phyloP scores from a whole-genome alignment of 2,329 filamentous ascomycete genomes.

The Pseudocercospora musae region DNA sequence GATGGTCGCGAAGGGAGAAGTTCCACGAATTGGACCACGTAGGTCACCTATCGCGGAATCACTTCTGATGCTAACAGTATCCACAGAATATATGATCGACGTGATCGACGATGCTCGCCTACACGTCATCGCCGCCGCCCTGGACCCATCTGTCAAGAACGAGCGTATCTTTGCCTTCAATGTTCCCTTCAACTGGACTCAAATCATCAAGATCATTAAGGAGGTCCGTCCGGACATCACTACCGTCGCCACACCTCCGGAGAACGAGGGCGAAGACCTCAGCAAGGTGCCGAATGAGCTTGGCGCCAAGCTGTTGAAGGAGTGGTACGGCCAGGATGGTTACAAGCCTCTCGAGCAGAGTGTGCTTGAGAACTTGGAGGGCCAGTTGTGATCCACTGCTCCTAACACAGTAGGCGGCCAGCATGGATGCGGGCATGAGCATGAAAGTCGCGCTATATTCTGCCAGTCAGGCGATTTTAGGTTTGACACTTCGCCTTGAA shows the following conservation, averaged over 20 bases:
- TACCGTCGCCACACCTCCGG: slow-evolving; percentile 17
- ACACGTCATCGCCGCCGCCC: slow-evolving; percentile 50
- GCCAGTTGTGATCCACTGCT: slow-evolving; percentile 5
- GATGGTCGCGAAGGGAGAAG: slow-evolving; percentile 21
- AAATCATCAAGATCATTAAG: slow-evolving; percentile 40
- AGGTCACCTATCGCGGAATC: background rate
- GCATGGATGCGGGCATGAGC: background rate
- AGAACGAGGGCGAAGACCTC: slow-evolving; percentile 24
- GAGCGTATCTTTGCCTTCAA: slow-evolving; percentile 57
- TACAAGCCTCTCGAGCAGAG: slow-evolving; percentile 29
- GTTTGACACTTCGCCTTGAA: background rate
- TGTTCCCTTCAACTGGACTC: slow-evolving; percentile 46
- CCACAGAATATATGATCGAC: slow-evolving; percentile 40
- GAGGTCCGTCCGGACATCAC: slow-evolving; percentile 40
- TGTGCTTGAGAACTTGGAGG: slow-evolving; percentile 25
- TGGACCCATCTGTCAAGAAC: slow-evolving; percentile 44
- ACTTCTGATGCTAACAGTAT: slow-evolving; percentile 13
- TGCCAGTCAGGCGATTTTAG: background rate
- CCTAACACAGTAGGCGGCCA: background rate
- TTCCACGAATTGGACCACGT: slow-evolving; percentile 17
- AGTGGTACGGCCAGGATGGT: slow-evolving; percentile 31
- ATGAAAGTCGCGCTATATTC: background rate
- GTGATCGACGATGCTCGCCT: slow-evolving; percentile 51
- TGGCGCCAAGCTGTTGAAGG: slow-evolving; percentile 29
- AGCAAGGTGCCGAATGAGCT: slow-evolving; percentile 28